Conservation (phyloP, 169 alveolate genomes). For the Plasmodium yoelii region DNA sequence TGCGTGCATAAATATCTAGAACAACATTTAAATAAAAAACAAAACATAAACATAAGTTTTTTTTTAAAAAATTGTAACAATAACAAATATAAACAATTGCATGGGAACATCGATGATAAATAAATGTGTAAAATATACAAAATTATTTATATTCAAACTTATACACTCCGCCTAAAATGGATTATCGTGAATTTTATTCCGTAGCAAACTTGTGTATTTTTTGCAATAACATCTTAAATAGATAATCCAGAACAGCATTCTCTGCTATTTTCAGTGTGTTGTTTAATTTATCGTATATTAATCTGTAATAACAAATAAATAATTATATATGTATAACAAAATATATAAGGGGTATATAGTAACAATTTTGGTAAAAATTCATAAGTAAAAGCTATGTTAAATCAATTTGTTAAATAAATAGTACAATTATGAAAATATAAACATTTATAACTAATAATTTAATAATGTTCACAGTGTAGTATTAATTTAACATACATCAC, state of each 20-base stretch:
- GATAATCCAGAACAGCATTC: conserved; percentile 43
- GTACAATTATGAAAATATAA: neutral
- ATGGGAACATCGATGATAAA: neutral
- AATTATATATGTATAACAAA: neutral
- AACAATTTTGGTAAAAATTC: no score
- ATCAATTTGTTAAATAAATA: neutral
- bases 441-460: no score
- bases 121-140: neutral
- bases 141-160: neutral
- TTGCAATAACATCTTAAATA: conserved; percentile 19
- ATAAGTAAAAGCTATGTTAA: no score
- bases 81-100: neutral
- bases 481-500: no score
- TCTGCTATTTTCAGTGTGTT: conserved; percentile 52
- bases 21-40: neutral
- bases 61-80: no score
- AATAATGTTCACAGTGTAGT: no score
- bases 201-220: conserved; percentile 29
- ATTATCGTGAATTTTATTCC: conserved; percentile 6
- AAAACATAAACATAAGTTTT: neutral
- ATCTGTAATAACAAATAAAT: neutral
- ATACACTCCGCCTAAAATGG: neutral
- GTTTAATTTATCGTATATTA: conserved; percentile 50
- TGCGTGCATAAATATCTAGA: neutral
- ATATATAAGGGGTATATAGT: no score